A percentile compares a stretch with the other conserved stretches of the same genome.
These are phyloP conservation scores for Aspergillus sp. DNA, from an alignment of 2,329 filamentous ascomycete genomes.

Conservation along the genomic window DNA sequence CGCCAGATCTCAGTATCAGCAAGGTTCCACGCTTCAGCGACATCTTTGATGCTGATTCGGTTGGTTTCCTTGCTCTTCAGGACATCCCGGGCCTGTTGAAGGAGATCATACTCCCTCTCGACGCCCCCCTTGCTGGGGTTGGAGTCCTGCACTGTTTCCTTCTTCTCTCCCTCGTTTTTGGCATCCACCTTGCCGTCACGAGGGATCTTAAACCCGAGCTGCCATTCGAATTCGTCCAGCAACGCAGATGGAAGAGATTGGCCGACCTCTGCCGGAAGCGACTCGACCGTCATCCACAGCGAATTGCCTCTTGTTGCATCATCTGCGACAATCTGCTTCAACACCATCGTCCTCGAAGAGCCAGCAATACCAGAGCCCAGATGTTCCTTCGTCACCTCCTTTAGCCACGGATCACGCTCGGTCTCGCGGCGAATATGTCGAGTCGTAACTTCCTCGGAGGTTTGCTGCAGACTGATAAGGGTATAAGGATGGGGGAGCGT, in stretches of 20 bases:
- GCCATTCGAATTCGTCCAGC: constrained; percentile 68
- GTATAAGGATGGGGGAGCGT: constrained; percentile 90
- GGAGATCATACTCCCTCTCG: constrained; percentile 37
- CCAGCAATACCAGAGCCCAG: constrained; percentile 55
- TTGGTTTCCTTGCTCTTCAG: constrained; percentile 31
- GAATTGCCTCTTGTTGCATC: constrained; percentile 54
- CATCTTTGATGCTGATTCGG: constrained; percentile 32
- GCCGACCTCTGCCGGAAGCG: constrained; percentile 34
- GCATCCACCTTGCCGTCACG: constrained; percentile 34
- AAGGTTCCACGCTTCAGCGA: constrained; percentile 47
- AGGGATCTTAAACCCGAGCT: constrained; percentile 77
- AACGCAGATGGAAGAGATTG: constrained; percentile 47
- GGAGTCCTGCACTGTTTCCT: constrained; percentile 26
- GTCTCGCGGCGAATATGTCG: constrained; percentile 59
- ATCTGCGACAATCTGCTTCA: constrained; percentile 75
- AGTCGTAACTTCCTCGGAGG: constrained; percentile 51
- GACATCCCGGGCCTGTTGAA: constrained; percentile 42
- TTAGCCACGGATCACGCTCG: constrained; percentile 69
- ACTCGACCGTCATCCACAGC: constrained; percentile 74
- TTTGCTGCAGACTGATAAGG: constrained; percentile 56
- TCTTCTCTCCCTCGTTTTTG: constrained; percentile 23
- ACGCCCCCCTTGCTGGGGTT: constrained; percentile 31
- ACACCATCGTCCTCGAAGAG: constrained; percentile 56
- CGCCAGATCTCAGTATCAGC: constrained; percentile 57
- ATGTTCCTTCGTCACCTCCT: constrained; percentile 58